These are phyloP conservation scores for Pythium sp. DNA, from an alignment of 352 stramenopile species.

Conservation along the genomic window DNA sequence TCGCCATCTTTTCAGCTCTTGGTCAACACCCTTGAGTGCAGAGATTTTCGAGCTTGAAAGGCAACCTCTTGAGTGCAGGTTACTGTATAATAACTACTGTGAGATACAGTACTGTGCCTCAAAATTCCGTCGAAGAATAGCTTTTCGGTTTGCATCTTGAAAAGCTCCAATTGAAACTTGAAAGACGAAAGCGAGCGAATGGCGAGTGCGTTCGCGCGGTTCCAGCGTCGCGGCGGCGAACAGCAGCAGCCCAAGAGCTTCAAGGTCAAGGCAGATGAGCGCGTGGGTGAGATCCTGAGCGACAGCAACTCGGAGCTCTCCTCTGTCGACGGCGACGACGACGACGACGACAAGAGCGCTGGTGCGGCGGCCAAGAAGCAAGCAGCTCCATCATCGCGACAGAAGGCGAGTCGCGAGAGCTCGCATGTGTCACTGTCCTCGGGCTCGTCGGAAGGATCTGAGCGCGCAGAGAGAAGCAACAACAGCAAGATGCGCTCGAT, in stretches of 20 bases:
- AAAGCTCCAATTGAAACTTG: constrained; percentile 4
- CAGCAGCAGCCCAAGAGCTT: background rate
- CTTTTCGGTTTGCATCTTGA: background rate
- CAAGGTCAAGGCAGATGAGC: constrained; percentile 3
- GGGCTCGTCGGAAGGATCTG: background rate
- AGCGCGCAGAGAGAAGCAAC: background rate
- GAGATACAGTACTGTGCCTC: background rate
- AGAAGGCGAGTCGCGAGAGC: constrained; percentile 17
- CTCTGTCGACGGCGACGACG: constrained; percentile 24
- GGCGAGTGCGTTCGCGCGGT: constrained; percentile 15
- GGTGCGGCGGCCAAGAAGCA: background rate
- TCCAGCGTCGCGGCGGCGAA: constrained; percentile 12
- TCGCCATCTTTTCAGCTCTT: too few species aligned
- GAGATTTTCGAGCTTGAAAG: too few species aligned
- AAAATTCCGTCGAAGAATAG: background rate
- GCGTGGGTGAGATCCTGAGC: constrained; percentile 56
- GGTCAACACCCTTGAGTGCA: too few species aligned
- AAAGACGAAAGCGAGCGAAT: background rate
- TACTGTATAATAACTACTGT: too few species aligned
- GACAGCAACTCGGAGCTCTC: constrained; percentile 57
- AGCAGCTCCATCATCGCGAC: background rate
- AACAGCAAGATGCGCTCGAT: background rate
- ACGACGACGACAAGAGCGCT: background rate
- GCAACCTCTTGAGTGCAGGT: too few species aligned
- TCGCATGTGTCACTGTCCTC: constrained; percentile 7